Percentiles rank a stretch among this genome's conserved stretches.
These are phyloP conservation scores for Mortierella sp. DNA, from an alignment of 371 early-diverging fungal species.

Conservation along the genomic window DNA sequence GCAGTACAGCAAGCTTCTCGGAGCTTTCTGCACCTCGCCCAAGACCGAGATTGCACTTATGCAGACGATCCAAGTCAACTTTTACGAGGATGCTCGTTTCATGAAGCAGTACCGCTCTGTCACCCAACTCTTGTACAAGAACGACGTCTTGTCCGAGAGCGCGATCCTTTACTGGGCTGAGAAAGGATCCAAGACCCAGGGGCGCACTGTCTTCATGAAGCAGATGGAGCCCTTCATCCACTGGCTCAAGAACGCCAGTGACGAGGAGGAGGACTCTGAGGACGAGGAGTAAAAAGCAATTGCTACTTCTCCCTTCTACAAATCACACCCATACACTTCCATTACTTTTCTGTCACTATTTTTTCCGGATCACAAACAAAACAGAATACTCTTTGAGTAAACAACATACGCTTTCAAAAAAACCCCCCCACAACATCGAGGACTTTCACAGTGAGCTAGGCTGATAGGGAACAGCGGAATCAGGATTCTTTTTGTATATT, in stretches of 20 bases:
- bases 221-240: conserved; percentile 91
- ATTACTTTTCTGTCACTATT: neutral
- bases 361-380: conserved; percentile 4
- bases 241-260: conserved; percentile 86
- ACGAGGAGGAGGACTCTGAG: conserved; percentile 83
- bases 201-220: conserved; percentile 91
- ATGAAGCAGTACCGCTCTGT: conserved; percentile 89
- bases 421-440: neutral
- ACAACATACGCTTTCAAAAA: neutral
- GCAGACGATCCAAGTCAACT: conserved; percentile 85
- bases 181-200: conserved; percentile 90
- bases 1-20: conserved; percentile 70
- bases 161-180: conserved; percentile 95
- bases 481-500: conserved; percentile 6
- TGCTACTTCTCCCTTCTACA: neutral
- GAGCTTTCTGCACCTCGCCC: conserved; percentile 81
- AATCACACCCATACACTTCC: neutral
- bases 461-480: conserved; percentile 9
- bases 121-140: conserved; percentile 86
- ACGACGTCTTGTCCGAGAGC: conserved; percentile 90
- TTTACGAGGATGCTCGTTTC: conserved; percentile 92
- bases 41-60: conserved; percentile 89
- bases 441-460: neutral
- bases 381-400: neutral
- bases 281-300: conserved; percentile 60